phyloP scores from a whole-genome alignment of 257 asterid genomes.

The Fraxinus excelsior region DNA sequence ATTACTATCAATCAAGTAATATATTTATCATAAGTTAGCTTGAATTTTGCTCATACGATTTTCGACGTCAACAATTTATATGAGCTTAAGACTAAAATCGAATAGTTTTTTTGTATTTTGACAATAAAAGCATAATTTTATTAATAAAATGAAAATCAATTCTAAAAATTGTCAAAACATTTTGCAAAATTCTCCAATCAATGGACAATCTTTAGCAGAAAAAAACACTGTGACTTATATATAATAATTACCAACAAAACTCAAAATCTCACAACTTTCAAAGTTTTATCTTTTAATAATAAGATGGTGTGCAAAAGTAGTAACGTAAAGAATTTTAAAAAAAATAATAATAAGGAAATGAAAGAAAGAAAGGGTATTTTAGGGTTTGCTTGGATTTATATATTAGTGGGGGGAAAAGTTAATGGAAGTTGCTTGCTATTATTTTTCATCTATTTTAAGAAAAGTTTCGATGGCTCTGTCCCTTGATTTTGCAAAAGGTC shows the following conservation, averaged over 20 bases:
- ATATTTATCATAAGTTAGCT: no score
- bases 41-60: no score
- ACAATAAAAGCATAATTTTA: no score
- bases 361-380: slow-evolving; percentile 14
- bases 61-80: no score
- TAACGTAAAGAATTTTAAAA: slow-evolving; percentile 2
- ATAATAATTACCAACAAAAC: background rate
- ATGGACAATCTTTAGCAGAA: no score
- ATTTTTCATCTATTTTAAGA: slow-evolving; percentile 11
- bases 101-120: no score
- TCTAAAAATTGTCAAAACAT: background rate
- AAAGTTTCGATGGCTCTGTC: slow-evolving; percentile 17
- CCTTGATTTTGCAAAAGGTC: slow-evolving; percentile 34
- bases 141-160: no score
- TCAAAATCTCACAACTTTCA: background rate
- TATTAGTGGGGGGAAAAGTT: slow-evolving; percentile 4
- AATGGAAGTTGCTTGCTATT: slow-evolving; percentile 4
- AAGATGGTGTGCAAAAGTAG: background rate
- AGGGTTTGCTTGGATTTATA: slow-evolving; percentile 14
- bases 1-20: no score
- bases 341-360: no score
- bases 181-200: no score
- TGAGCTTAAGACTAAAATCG: no score
- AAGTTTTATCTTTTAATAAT: background rate
- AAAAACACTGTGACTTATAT: no score